Evolutionary conservation across 441 rosid genomes (phyloP), one percentile per base, ranked within the genome.

Genomic region (Adansonia rubrostipa): DNA sequence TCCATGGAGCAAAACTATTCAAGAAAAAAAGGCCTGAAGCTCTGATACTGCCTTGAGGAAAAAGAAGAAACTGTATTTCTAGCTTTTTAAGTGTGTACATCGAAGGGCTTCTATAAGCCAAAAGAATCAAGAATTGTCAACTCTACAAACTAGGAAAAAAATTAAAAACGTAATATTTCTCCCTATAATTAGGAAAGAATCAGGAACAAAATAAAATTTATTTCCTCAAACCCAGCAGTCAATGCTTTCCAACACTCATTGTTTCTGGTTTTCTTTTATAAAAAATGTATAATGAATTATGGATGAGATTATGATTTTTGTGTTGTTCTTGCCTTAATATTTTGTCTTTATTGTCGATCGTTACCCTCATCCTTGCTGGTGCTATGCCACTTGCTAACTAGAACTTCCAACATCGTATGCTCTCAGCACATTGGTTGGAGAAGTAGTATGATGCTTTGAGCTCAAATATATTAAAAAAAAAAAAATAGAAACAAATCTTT

Each of bases 341-440:
- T 64, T 64, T 64, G 10, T 36, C 48, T n/a, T 64, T 36, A 36
- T 14, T 63, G 10, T 33, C 44, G 0, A 62, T 33, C 9, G 3
- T 33, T 67, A 10, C 28, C 54, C 5, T 45, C 45, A 44, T 66
- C 71, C 28, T 42, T 66, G 53, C 50, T 40, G 28, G 50, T 66
- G 53, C 50, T 44, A 44, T 66, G 51, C 15, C 9, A 66, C 19
- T 17, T 69, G 58, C 42, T 45, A 69, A 69, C 50, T 48, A 69
- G 42, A 69, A 48, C 58, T 69, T 24, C 42, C 42, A 22, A 69
- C 58, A 48, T 66, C 58, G 6, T 47, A 69, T 48, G 10, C 19
- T 48, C 54, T 69, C 24, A 40, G 22, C 2, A 4, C 56, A 47
- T 69, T 45, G 73, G 33, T 69, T 14, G 20, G 54, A 47, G 14